phyloP scores from a whole-genome alignment of 176 grass and related monocot species.

The Aegilops bicornis region DNA sequence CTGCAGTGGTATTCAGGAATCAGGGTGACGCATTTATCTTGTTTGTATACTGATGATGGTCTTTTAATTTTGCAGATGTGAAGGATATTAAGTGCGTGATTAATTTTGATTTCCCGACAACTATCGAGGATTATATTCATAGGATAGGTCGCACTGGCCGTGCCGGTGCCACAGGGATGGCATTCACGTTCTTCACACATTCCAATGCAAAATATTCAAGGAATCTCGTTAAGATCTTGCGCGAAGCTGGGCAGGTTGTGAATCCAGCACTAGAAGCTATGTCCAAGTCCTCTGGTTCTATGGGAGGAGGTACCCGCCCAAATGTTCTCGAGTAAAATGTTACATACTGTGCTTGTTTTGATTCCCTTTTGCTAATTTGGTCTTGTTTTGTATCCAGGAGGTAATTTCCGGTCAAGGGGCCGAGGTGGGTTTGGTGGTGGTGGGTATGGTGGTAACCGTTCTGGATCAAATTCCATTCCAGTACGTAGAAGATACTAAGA shows the following conservation, averaged over 20 bases:
- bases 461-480: constrained; percentile 54
- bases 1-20: constrained; percentile 35
- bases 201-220: constrained; percentile 71
- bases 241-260: constrained; percentile 78
- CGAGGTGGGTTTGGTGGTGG: constrained; percentile 51
- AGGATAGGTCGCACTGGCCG: constrained; percentile 95
- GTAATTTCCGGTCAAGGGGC: constrained; percentile 65
- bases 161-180: constrained; percentile 86
- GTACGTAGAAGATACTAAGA: constrained; percentile 48
- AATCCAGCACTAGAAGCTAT: constrained; percentile 74
- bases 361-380: neutral
- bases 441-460: constrained; percentile 55
- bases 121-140: constrained; percentile 96
- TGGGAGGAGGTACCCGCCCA: constrained; percentile 47
- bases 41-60: constrained; percentile 13
- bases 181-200: constrained; percentile 87
- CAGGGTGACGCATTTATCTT: constrained; percentile 23
- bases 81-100: constrained; percentile 99
- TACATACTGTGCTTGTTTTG: neutral
- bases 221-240: constrained; percentile 82
- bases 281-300: constrained; percentile 42
- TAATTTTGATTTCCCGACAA: constrained; percentile 97
- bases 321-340: neutral
- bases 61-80: constrained; percentile 77
- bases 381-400: constrained; percentile 36